Conservation (phyloP, 768 basidiomycete genomes). For the Tulasnella sp. region DNA sequence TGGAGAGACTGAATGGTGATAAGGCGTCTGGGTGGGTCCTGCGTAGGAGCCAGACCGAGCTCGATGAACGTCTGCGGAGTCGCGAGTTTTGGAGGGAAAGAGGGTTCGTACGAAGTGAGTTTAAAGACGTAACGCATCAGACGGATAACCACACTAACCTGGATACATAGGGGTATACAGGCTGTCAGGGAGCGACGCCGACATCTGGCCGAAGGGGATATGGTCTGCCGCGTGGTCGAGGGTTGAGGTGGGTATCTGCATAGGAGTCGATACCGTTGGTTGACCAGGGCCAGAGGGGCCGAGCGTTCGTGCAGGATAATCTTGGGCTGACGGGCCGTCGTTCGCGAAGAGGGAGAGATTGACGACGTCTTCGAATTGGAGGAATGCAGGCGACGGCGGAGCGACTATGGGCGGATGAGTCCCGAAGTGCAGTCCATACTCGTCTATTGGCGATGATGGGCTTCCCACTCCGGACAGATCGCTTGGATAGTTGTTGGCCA, state of each 20-base stretch:
- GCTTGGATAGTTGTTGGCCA: background rate
- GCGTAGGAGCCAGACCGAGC: no score
- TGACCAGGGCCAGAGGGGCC: background rate
- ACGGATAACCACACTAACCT: no score
- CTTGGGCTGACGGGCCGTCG: no score
- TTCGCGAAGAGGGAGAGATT: background rate
- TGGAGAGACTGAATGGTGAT: no score
- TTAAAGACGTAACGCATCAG: no score
- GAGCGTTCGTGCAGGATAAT: background rate
- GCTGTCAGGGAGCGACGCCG: background rate
- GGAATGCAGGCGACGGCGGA: background rate
- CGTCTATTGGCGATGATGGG: background rate
- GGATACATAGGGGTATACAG: no score
- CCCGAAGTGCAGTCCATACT: background rate
- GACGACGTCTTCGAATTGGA: background rate
- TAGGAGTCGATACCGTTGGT: background rate
- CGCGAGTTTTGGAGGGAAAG: no score
- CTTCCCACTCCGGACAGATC: background rate
- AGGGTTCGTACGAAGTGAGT: no score
- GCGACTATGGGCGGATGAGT: background rate
- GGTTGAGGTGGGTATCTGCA: background rate
- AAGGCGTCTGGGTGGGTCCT: no score
- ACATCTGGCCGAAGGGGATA: background rate
- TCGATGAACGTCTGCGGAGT: no score
- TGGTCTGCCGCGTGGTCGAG: background rate